These are phyloP conservation scores for Beauveria scarabaeidicola DNA, from an alignment of 2,329 filamentous ascomycete species.

Conservation along the genomic window DNA sequence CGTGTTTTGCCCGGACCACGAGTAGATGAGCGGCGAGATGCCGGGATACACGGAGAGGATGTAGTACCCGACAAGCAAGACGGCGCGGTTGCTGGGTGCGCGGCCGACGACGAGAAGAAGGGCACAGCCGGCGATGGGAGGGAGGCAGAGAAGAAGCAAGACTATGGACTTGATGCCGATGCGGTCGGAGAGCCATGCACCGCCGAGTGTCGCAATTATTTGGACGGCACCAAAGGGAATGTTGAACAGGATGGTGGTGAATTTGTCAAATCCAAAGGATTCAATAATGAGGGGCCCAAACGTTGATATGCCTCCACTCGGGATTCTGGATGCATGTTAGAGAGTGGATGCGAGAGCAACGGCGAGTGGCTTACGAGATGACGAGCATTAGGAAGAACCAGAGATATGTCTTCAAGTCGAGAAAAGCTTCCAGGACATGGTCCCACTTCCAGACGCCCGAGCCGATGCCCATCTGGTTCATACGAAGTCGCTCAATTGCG, in stretches of 20 bases:
- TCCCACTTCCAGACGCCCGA: constrained; percentile 28
- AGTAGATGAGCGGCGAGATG: constrained; percentile 46
- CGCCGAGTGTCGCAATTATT: constrained; percentile 49
- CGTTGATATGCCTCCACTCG: constrained; percentile 46
- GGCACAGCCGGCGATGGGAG: constrained; percentile 47
- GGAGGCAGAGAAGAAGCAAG: constrained; percentile 43
- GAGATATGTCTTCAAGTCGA: constrained; percentile 29
- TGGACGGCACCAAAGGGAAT: constrained; percentile 52
- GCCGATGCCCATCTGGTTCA: constrained; percentile 35
- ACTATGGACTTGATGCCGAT: constrained; percentile 48
- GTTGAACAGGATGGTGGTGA: constrained; percentile 48
- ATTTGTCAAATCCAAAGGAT: constrained; percentile 45
- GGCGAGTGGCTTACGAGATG: constrained; percentile 33
- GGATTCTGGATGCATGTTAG: constrained; percentile 22
- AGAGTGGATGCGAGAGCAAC: background rate
- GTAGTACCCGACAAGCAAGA: constrained; percentile 49
- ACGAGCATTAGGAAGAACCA: constrained; percentile 35
- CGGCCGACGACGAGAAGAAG: constrained; percentile 44
- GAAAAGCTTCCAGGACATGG: constrained; percentile 26
- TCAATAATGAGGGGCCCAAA: constrained; percentile 50
- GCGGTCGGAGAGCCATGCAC: constrained; percentile 46
- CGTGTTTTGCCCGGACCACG: constrained; percentile 50
- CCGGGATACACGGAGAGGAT: constrained; percentile 52
- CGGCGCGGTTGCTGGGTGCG: constrained; percentile 33
- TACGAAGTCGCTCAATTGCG: constrained; percentile 46